Conservation (phyloP, 345 rosid genomes). For the Conringia planisiliqua region DNA sequence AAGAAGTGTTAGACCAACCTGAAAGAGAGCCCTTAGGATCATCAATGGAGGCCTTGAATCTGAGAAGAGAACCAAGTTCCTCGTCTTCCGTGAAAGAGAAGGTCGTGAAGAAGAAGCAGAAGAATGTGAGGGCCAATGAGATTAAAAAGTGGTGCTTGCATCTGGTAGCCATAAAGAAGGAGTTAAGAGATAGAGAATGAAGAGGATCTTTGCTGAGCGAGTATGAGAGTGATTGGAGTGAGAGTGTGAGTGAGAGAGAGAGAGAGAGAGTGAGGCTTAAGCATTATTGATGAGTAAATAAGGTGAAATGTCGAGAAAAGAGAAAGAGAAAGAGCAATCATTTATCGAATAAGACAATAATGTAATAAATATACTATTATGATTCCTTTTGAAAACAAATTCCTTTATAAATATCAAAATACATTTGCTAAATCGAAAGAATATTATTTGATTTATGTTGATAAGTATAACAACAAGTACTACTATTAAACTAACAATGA, state of each 20-base stretch:
- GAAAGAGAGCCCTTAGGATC: constrained; percentile 73
- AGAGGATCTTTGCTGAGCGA: constrained; percentile 20
- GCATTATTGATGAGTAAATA: constrained; percentile 8
- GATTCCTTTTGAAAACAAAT: neutral
- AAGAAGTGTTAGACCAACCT: constrained; percentile 56
- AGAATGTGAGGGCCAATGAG: constrained; percentile 42
- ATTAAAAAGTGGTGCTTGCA: constrained; percentile 34
- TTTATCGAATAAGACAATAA: neutral
- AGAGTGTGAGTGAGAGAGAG: constrained; percentile 9
- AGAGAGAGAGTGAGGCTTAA: constrained; percentile 11
- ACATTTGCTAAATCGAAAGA: neutral
- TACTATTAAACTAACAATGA: too few relatives aligned
- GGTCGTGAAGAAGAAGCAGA: constrained; percentile 33
- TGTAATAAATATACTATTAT: neutral
- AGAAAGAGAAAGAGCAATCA: neutral
- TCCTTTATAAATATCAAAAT: neutral
- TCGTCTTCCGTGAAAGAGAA: constrained; percentile 53
- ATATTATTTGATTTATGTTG: neutral
- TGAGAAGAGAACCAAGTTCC: constrained; percentile 58
- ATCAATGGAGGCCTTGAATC: constrained; percentile 64
- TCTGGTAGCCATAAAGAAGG: constrained; percentile 57
- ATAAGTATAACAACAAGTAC: too few relatives aligned
- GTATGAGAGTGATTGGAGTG: neutral
- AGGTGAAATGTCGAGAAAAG: neutral
- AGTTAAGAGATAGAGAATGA: constrained; percentile 10